These are phyloP conservation scores for Cordyceps fumosorosea DNA, from an alignment of 2,329 filamentous ascomycete species.

Conservation along the genomic window DNA sequence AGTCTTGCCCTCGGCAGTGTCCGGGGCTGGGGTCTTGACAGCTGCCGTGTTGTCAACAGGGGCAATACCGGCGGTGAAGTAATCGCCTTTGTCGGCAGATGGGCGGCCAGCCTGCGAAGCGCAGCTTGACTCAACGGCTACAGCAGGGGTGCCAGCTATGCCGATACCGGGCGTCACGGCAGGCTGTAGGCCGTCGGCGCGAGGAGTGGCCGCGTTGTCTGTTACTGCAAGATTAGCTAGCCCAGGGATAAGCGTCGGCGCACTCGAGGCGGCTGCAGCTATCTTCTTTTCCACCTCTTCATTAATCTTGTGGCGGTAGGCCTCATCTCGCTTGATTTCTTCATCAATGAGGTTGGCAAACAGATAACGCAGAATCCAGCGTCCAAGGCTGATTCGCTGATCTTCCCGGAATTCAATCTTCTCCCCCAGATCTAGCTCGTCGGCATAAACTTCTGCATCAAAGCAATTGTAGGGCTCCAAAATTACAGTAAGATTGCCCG, in stretches of 20 bases:
- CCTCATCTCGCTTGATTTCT: constrained; percentile 76
- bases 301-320: constrained; percentile 62
- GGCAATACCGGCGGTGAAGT: constrained; percentile 62
- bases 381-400: constrained; percentile 92
- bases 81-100: constrained; percentile 65
- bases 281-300: constrained; percentile 53
- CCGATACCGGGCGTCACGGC: constrained; percentile 68
- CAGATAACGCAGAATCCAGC: constrained; percentile 90
- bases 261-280: constrained; percentile 46
- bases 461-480: constrained; percentile 95
- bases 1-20: constrained; percentile 40
- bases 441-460: constrained; percentile 94
- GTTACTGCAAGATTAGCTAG: constrained; percentile 17
- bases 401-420: constrained; percentile 82
- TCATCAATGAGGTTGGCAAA: constrained; percentile 87
- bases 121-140: constrained; percentile 36
- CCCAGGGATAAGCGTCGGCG: constrained; percentile 52
- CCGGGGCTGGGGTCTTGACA: constrained; percentile 27
- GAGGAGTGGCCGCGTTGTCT: constrained; percentile 46
- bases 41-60: constrained; percentile 37
- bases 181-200: constrained; percentile 57
- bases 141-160: constrained; percentile 68
- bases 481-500: constrained; percentile 82
- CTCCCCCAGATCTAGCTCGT: constrained; percentile 71
- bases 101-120: constrained; percentile 50